Conservation (phyloP, 2,329 filamentous ascomycete species). For the Exophiala phaeomuriformis region DNA sequence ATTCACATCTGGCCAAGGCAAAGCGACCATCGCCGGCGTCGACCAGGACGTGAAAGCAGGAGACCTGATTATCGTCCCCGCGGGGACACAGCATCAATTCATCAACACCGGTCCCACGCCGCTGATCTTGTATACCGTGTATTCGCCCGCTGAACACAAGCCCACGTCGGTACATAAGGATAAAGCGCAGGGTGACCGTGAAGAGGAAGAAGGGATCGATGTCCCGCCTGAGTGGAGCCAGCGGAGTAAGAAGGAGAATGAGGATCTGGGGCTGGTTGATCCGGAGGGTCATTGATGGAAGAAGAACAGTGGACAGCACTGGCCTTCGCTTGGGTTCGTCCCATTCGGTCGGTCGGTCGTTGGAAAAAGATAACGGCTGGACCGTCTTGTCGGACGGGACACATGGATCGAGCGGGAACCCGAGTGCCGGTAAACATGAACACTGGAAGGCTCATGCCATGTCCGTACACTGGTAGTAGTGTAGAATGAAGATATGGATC, state of each 20-base stretch:
- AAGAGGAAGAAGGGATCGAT: constrained; percentile 55
- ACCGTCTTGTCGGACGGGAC: no score
- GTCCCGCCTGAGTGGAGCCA: constrained; percentile 54
- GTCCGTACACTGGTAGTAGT: no score
- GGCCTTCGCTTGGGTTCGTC: neutral
- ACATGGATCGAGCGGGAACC: no score
- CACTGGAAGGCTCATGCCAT: no score
- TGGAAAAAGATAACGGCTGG: no score
- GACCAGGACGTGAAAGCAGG: constrained; percentile 51
- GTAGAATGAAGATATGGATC: no score
- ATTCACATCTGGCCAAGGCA: constrained; percentile 54
- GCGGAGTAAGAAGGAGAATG: constrained; percentile 52
- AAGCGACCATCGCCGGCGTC: constrained; percentile 53
- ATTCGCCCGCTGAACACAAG: constrained; percentile 56
- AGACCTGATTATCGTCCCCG: constrained; percentile 56
- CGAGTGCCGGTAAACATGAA: no score
- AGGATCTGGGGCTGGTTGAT: constrained; percentile 49
- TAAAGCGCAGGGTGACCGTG: constrained; percentile 56
- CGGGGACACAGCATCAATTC: constrained; percentile 60
- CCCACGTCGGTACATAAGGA: constrained; percentile 54
- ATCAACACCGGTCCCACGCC: constrained; percentile 54
- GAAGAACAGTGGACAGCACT: no score
- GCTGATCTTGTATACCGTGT: constrained; percentile 56
- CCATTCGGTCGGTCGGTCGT: no score
- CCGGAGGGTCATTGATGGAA: constrained; percentile 9